Percentiles rank a stretch among this genome's conserved stretches.
These are phyloP conservation scores for Lactarius quietus DNA, from an alignment of 768 basidiomycete genomes.

Conservation along the genomic window DNA sequence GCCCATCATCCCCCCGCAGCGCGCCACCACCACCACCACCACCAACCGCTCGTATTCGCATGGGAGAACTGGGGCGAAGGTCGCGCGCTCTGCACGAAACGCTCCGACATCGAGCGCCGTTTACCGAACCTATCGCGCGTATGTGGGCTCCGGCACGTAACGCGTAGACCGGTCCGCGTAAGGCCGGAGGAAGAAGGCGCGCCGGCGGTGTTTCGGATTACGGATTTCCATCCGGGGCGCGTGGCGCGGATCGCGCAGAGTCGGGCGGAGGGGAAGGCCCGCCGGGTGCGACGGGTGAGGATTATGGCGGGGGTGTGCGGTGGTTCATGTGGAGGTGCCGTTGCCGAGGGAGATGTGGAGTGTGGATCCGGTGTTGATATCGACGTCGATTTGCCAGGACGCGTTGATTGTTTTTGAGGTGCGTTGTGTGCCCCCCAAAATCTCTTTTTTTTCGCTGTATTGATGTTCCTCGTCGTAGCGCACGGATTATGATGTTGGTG, in stretches of 20 bases:
- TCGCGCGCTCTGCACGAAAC: not conserved
- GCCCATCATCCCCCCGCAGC: not conserved
- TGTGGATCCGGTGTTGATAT: not conserved
- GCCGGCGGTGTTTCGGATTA: not conserved
- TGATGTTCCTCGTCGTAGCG: too few species aligned
- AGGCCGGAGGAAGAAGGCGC: not conserved
- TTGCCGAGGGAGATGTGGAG: not conserved
- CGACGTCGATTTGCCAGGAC: constrained; percentile 2
- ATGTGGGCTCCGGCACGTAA: not conserved
- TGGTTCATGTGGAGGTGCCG: not conserved
- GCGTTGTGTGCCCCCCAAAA: not conserved
- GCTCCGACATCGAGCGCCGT: not conserved
- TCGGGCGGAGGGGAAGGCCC: not conserved
- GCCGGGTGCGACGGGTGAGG: too few species aligned
- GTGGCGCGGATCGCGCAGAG: not conserved
- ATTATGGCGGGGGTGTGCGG: too few species aligned
- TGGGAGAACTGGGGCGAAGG: constrained; percentile 1
- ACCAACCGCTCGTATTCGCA: not conserved
- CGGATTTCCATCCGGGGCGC: constrained; percentile 1
- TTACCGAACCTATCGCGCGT: constrained; percentile 1
- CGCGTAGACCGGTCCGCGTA: not conserved
- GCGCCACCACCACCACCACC: not conserved
- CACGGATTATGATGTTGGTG: not conserved
- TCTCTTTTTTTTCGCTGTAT: not conserved
- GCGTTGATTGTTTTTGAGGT: constrained; percentile 5